Evolutionary conservation across 495 filamentous ascomycete species (phyloP), one percentile per base, ranked within the genome.

Genomic region (Alectoria sarmentosa): DNA sequence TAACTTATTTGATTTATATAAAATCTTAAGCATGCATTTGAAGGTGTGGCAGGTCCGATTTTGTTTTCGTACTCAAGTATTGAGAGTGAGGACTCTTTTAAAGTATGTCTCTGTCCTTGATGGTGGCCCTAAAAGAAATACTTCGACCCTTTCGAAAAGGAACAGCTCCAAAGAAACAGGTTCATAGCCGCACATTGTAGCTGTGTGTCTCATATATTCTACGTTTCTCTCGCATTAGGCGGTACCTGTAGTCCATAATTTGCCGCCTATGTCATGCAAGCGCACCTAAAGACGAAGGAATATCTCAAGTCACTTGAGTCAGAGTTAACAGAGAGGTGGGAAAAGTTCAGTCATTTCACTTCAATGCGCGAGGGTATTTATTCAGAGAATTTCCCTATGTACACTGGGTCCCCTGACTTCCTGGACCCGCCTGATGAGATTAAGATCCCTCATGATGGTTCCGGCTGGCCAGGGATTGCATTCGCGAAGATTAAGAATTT

Each of bases 351-450:
- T 82, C 1, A 75, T 23, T 80, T 76, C 48, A 89, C 86, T 0
- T 60, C 76, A 14, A 69, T 89, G 36, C 78, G 88, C 4, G 83
- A 87, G 73, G 88, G 87, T 0, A 64, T 90, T 37, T 90, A 90
- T 67, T 79, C 80, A 13, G 85, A 89, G 73, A 85, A 82, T 8
- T 89, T 83, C 77, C 86, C 86, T 17, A 78, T 90, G 65, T 90
- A 91, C 71, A 83, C 86, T 1, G 81, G 82, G 0, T 87, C 86
- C 73, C 85, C 84, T 66, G 76, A 83, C 55, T 70, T 76, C 0
- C 5, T 34, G 5, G 28, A 55, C 30, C 30, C 30, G 52, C 44
- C 49, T 32, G 49, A 54, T 54, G 78, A 83, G 65, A 76, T 85
- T 11, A 70, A 70, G 1, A 80, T 85, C 61, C 81, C 81, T 41